Base-by-base conservation (phyloP, 768 basidiomycete species). In the Cystofilobasidium macerans region DNA sequence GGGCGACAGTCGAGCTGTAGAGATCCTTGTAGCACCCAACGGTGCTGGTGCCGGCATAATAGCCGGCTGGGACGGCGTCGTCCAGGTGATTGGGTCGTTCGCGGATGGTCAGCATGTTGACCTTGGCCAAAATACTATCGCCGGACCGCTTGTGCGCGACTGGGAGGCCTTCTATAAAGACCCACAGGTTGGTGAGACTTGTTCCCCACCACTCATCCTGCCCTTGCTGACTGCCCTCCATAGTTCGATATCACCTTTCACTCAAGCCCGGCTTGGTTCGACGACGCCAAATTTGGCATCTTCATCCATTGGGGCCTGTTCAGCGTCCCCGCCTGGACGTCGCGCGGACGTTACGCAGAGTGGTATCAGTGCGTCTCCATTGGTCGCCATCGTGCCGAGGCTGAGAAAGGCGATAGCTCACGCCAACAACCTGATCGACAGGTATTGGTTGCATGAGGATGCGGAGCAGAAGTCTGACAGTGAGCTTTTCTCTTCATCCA, bases 201-300 rank as follows among this genome's bases (percentile, higher is more conserved):
- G 14, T 56, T 40, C 0, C 57, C 6, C 47, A 33, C 48, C 33
- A 30, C 18, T 30, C 32, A 6, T 30, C 1, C 12, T 9, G 14
- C 18, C 2, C 6, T 36, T 13, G 43, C 12, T 1, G 12, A 6
- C 14, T 36, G 40, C 22, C 16, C 24, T 20, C 26, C 48, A 1
- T 58, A 62, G 61, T 22, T 51, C n/a, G 30, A 28, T n/a, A 43
- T 62, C 16, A 54, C 72, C 1, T 74, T 74, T 38, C 82, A 83
- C 58, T 82, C 84, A 68, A 77, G 81, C 1, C 84, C 83, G 0
- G 76, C 76, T 30, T 84, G 83, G 83, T 84, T 79, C 78, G 79
- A 75, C 64, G 75, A 78, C 40, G 81, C 79, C 18, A 84, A 83
- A 71, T 53, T 66, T 35, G 59, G 53, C 14, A 63, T 68, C 58